Evolutionary conservation across 768 basidiomycete species (phyloP).

Genomic region (Hirschioporus abietinus): DNA sequence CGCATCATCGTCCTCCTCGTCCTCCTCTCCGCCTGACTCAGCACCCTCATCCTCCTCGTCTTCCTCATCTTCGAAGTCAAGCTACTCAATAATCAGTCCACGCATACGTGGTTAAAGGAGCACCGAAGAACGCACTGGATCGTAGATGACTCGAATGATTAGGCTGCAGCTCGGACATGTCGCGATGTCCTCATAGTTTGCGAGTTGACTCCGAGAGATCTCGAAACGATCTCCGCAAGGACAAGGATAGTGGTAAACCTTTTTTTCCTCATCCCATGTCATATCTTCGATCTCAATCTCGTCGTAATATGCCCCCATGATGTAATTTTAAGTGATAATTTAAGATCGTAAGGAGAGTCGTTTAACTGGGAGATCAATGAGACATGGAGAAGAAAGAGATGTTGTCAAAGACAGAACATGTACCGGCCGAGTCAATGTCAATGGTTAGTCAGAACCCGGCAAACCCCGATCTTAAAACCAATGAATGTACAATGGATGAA

Average conservation of each 20-base stretch:
- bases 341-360: no score
- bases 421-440: no score
- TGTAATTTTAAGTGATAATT: no score
- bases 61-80: conserved; percentile 81
- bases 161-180: conserved; percentile 96
- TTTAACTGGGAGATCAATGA: no score
- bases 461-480: no score
- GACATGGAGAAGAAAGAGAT: no score
- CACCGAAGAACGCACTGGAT: conserved; percentile 63
- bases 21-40: conserved; percentile 14
- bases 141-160: conserved; percentile 87
- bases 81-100: conserved; percentile 33
- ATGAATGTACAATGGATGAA: no score
- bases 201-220: conserved; percentile 79
- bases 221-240: conserved; percentile 98
- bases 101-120: conserved; percentile 7
- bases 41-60: conserved; percentile 46
- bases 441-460: no score
- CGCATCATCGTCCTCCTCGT: conserved; percentile 15
- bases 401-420: no score
- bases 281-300: conserved; percentile 98
- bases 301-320: conserved; percentile 88
- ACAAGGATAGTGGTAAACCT: conserved; percentile 93
- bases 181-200: conserved; percentile 88
- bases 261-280: conserved; percentile 77